phyloP scores from a whole-genome alignment of 2,329 filamentous ascomycete species.

The Fusarium keratoplasticum region DNA sequence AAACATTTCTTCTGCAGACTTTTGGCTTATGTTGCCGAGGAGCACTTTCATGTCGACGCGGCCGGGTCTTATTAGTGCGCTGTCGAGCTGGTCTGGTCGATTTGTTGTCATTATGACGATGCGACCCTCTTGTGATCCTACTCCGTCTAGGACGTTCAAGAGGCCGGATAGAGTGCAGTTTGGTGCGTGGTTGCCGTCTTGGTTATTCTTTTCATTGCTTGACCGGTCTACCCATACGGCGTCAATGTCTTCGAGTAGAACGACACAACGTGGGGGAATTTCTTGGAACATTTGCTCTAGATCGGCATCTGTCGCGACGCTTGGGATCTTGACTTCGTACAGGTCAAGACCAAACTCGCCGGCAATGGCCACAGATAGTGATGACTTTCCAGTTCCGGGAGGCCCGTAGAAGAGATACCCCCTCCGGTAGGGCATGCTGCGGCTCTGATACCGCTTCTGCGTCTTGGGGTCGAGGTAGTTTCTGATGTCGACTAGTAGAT shows the following conservation, averaged over 20 bases:
- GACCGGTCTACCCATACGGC: constrained; percentile 51
- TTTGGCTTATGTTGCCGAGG: constrained; percentile 62
- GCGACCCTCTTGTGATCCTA: constrained; percentile 75
- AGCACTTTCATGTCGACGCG: constrained; percentile 73
- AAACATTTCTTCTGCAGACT: constrained; percentile 60
- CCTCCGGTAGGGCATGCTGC: constrained; percentile 54
- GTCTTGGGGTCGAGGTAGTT: constrained; percentile 63
- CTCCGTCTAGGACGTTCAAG: constrained; percentile 77
- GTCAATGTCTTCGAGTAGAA: constrained; percentile 68
- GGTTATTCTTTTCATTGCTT: constrained; percentile 21
- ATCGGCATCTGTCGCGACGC: constrained; percentile 61
- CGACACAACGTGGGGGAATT: constrained; percentile 64
- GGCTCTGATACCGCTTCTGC: constrained; percentile 70
- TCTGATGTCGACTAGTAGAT: constrained; percentile 61
- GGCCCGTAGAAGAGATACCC: constrained; percentile 75
- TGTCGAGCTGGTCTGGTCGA: constrained; percentile 71
- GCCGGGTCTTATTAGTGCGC: constrained; percentile 73
- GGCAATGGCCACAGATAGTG: constrained; percentile 63
- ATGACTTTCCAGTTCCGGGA: constrained; percentile 71
- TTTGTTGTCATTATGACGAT: constrained; percentile 83
- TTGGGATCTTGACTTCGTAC: constrained; percentile 62
- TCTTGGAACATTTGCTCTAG: constrained; percentile 64
- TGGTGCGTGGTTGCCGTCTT: constrained; percentile 30
- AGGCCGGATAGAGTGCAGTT: constrained; percentile 71
- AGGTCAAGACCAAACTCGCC: constrained; percentile 63